Evolutionary conservation across 345 rosid species (phyloP).

Genomic region (Brassica incana): DNA sequence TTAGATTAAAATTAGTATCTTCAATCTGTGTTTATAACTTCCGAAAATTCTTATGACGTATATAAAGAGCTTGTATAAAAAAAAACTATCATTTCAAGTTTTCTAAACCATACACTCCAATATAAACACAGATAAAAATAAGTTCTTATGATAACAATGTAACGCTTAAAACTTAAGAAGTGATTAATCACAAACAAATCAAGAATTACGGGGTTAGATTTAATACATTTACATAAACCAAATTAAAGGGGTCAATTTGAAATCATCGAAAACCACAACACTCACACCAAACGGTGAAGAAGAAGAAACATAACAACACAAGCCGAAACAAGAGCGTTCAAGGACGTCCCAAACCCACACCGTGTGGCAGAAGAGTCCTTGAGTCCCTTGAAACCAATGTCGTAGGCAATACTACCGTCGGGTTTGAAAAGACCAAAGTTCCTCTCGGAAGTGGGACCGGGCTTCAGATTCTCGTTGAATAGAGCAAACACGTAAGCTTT

Average conservation of each 20-base stretch:
- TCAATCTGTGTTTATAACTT: not conserved
- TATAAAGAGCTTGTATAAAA: not conserved
- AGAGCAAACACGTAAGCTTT: conserved; percentile 82
- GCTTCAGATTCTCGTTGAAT: conserved; percentile 44
- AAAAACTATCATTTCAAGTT: not conserved
- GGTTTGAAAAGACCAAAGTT: conserved; percentile 90
- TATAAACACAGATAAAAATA: not conserved
- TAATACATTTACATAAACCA: not conserved
- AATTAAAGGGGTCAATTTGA: not conserved
- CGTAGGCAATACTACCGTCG: conserved; percentile 79
- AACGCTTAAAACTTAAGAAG: not conserved
- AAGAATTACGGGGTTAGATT: conserved; percentile 21
- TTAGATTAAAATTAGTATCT: not conserved
- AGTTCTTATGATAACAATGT: not conserved
- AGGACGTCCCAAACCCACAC: conserved; percentile 19
- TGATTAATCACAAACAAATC: conserved; percentile 24
- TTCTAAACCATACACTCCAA: not conserved
- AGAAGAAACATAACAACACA: conserved; percentile 21
- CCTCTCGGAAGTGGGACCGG: conserved; percentile 71
- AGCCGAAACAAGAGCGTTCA: conserved; percentile 16
- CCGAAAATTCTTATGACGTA: not conserved
- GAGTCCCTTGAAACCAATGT: conserved; percentile 82
- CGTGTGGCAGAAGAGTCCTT: conserved; percentile 47
- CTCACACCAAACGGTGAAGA: conserved; percentile 23
- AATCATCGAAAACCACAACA: conserved; percentile 2